Evolutionary conservation across 2,329 filamentous ascomycete species (phyloP).

Genomic region (Exophiala spinifera): DNA sequence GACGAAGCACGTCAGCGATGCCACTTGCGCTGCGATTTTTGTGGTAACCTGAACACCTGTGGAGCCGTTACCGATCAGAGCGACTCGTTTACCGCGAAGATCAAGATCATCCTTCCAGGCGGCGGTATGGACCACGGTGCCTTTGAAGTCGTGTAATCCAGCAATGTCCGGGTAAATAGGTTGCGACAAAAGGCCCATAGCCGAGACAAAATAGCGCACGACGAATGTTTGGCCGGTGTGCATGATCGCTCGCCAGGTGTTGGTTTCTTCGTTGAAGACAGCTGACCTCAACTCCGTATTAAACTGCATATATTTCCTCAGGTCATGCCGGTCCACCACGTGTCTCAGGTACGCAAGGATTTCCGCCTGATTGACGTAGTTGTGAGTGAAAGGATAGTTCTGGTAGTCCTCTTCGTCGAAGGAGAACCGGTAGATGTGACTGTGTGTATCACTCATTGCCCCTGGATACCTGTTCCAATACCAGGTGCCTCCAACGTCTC

Average conservation of each 20-base stretch:
- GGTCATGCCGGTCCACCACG: slow-evolving; percentile 44
- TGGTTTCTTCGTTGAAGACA: slow-evolving; percentile 36
- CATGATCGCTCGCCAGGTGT: slow-evolving; percentile 44
- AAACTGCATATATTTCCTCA: slow-evolving; percentile 47
- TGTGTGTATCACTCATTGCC: slow-evolving; percentile 30
- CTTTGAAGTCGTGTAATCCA: slow-evolving; percentile 39
- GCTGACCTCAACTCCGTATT: slow-evolving; percentile 41
- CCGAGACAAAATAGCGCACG: slow-evolving; percentile 40
- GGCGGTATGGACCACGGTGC: slow-evolving; percentile 40
- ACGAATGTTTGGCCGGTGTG: slow-evolving; percentile 37
- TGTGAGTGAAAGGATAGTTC: slow-evolving; percentile 18
- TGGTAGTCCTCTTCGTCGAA: slow-evolving; percentile 15
- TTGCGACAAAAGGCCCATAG: slow-evolving; percentile 39
- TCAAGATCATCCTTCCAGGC: slow-evolving; percentile 37
- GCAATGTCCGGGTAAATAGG: slow-evolving; percentile 38
- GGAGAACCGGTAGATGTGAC: slow-evolving; percentile 8
- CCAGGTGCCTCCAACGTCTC: slow-evolving; percentile 40
- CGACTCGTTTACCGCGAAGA: slow-evolving; percentile 33
- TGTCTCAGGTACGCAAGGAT: slow-evolving; percentile 48
- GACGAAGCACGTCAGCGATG: slow-evolving; percentile 34
- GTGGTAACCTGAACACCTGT: slow-evolving; percentile 40
- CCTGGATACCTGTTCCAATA: slow-evolving; percentile 39
- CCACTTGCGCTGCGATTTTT: slow-evolving; percentile 30
- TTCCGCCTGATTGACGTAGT: slow-evolving; percentile 33
- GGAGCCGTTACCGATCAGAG: slow-evolving; percentile 43